phyloP scores from a whole-genome alignment of 345 rosid species.

The Eucalyptus paniculata region DNA sequence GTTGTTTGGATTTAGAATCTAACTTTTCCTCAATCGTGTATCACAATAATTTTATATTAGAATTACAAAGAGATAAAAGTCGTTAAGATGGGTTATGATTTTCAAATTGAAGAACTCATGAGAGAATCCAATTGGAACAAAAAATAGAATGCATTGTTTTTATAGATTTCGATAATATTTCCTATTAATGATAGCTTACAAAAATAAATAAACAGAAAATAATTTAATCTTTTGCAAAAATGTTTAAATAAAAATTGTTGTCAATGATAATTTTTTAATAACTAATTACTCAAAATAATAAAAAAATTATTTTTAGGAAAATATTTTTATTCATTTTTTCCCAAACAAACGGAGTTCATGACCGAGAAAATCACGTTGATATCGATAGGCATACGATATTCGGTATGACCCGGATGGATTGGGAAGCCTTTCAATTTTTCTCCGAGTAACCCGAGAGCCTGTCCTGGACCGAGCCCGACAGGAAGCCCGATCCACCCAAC shows the following conservation, averaged over 20 bases:
- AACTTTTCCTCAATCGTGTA: rapidly evolving
- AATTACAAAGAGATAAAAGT: neutral
- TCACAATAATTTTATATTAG: rapidly evolving
- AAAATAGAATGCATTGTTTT: neutral
- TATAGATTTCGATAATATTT: no score
- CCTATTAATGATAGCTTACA: no score
- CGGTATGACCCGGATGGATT: neutral
- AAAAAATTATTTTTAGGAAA: no score
- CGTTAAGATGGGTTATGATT: neutral
- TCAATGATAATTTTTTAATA: no score
- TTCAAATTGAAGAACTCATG: neutral
- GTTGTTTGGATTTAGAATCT: neutral
- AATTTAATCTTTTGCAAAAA: no score
- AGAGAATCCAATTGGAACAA: neutral
- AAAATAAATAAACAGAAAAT: no score
- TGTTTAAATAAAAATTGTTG: no score
- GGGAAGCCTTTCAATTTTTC: neutral
- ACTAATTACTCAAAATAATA: no score
- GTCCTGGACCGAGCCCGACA: neutral
- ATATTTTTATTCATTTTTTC: no score
- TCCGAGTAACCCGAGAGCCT: neutral
- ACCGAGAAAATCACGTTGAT: neutral
- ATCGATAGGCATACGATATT: neutral
- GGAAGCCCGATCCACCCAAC: neutral
- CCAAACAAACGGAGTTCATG: no score